These are phyloP conservation scores for Penicillium paxilli DNA, from an alignment of 495 filamentous ascomycete genomes.

Conservation along the genomic window DNA sequence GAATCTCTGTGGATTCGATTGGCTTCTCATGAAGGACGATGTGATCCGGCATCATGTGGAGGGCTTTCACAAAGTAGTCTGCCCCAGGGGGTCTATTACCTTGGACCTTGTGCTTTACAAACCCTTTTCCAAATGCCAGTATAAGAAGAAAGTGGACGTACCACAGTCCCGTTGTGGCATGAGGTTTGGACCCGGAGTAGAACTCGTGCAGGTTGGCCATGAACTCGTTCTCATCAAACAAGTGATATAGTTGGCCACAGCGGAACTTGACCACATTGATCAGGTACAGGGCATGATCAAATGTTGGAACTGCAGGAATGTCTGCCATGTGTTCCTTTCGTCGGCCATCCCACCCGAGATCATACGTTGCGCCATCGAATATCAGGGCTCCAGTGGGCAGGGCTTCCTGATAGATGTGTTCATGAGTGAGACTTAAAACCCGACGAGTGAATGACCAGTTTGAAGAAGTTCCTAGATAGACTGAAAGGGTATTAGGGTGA, in stretches of 20 bases:
- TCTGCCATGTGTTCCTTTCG: slow-evolving; percentile 25
- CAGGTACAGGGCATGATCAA: slow-evolving; percentile 42
- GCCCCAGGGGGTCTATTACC: slow-evolving; percentile 33
- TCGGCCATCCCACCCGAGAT: slow-evolving; percentile 42
- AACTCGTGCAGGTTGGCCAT: slow-evolving; percentile 38
- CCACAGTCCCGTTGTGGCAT: slow-evolving; percentile 32
- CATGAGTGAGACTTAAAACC: slow-evolving; percentile 40
- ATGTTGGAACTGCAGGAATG: slow-evolving; percentile 30
- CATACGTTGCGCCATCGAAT: slow-evolving; percentile 41
- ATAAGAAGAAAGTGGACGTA: slow-evolving; percentile 47
- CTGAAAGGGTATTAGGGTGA: slow-evolving; percentile 14
- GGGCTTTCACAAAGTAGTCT: slow-evolving; percentile 39
- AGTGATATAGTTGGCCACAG: slow-evolving; percentile 43
- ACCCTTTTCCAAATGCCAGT: slow-evolving; percentile 45
- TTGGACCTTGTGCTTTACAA: slow-evolving; percentile 35
- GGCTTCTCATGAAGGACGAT: slow-evolving; percentile 35
- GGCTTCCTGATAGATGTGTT: slow-evolving; percentile 32
- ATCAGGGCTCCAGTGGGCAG: slow-evolving; percentile 35
- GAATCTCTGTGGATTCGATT: slow-evolving; percentile 38
- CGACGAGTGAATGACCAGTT: slow-evolving; percentile 49
- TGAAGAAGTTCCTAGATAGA: slow-evolving; percentile 46
- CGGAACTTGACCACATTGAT: slow-evolving; percentile 48
- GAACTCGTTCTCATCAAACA: slow-evolving; percentile 44
- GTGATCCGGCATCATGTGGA: slow-evolving; percentile 39
- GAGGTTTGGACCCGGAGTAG: slow-evolving; percentile 28